Evolutionary conservation across 345 rosid species (phyloP), one percentile per base, ranked within the genome.

Genomic region (Rubroshorea leprosula): DNA sequence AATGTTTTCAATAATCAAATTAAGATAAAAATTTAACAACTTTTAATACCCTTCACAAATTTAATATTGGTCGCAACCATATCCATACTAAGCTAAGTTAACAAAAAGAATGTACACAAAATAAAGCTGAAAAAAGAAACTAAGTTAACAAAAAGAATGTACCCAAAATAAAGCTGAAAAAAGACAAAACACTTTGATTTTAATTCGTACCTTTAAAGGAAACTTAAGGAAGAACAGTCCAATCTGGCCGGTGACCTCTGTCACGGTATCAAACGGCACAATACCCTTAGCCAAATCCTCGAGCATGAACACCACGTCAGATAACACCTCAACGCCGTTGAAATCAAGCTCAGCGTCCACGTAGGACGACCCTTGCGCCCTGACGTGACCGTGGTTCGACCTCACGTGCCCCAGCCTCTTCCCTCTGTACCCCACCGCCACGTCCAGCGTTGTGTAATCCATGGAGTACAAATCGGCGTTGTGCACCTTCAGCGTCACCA

Each of bases 381-480:
- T 65, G 71, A 92, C 87, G 67, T 78, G 92, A 0, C 86, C 88
- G 0, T 65, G 66, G 13, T 67, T 59, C 0, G 86, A 77, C 57
- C 46, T 76, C 83, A 81, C 92, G 70, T 77, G 86, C 23, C 96
- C 96, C 60, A 88, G 68, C 78, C 65, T 69, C 69, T 81, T 82
- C 65, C 95, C 95, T 45, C 87, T 75, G 65, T 86, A 91, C 10
- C 51, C 73, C 0, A 91, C 45, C 13, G 74, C 70, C 51, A 91
- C 86, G 52, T 81, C 83, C 14, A 91, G 74, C 16, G 2, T 69
- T 23, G 62, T 61, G 51, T 78, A 84, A 68, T 79, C 87, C 73
- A 86, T 68, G 67, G 85, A 69, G 74, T 84, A 91, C 57, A 84
- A 79, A 69, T 84, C 96, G 25, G 70, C 72, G 51, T 91, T 88